Base-by-base conservation (phyloP, 495 filamentous ascomycete genomes). In the Coniosporium apollinis region DNA sequence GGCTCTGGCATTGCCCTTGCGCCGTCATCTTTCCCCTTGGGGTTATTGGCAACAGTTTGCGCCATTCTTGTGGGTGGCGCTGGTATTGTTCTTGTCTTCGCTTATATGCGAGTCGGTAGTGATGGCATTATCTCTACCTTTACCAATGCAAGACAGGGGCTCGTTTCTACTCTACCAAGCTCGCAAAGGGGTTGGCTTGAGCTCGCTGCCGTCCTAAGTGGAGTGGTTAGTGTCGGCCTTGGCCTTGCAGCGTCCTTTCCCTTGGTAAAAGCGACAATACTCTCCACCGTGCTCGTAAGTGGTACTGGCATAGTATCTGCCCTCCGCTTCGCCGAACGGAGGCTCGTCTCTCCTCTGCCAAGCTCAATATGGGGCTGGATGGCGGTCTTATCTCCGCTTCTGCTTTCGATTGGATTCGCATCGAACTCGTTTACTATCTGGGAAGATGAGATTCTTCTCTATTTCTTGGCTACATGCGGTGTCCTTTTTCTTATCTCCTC, bases 391-490 rank as follows among this genome's bases (percentile, higher is more conserved):
- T 82, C 93, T 44, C 87, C 85, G 0, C 52, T 82, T 18, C 70
- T 72, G 43, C 82, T 91, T 51, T 89, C 82, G 11, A 58, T 82
- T 43, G 87, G 86, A 24, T 96, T 94, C 56, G 89, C 84, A 0
- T 87, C 89, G 3, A 99, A 96, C 51, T 96, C 89, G 1, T 99
- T 84, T 57, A 96, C 87, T 4, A 93, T 99, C 42, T 96, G 91
- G 91, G 89, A 99, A 59, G 91, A 96, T 46, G 79, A 84, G 13
- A 93, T 92, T 30, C 64, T 92, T n/a, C 60, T 86, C 2, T 91
- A 87, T 60, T 85, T 94, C 62, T 70, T 94, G 36, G 69, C 71
- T 3, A 91, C 86, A 0, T 94, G 94, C 55, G 87, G 82, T 19
- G 56, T 82, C 15, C 60, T 72, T 24, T 67, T 72, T 21, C 65